A percentile compares a stretch with the other conserved stretches of the same genome.
These are phyloP conservation scores for Cyanodermella asteris DNA, from an alignment of 2,329 filamentous ascomycete genomes.

Conservation along the genomic window DNA sequence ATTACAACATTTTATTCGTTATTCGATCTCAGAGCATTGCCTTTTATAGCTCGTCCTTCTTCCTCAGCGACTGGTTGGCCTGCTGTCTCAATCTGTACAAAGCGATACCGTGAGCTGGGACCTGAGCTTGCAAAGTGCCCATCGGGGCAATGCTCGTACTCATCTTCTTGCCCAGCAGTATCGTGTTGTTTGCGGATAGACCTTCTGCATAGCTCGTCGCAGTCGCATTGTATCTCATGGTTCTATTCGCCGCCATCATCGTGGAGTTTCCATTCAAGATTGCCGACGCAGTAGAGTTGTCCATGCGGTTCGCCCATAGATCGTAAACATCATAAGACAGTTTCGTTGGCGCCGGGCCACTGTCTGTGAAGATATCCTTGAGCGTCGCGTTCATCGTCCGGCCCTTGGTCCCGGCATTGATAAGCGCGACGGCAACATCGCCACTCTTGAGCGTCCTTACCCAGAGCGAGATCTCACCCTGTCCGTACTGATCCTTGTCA, in stretches of 20 bases:
- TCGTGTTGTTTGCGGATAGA: constrained; percentile 18
- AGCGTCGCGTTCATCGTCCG: constrained; percentile 28
- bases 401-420: constrained; percentile 26
- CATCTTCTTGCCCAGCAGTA: constrained; percentile 25
- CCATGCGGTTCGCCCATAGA: constrained; percentile 34
- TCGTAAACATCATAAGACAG: constrained; percentile 31
- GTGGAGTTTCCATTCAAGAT: constrained; percentile 22
- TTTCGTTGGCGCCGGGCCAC: constrained; percentile 19
- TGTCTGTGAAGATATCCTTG: constrained; percentile 30
- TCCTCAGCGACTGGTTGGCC: constrained; percentile 11
- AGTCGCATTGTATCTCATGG: constrained; percentile 26
- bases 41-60: constrained; percentile 22
- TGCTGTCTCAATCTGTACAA: constrained; percentile 24
- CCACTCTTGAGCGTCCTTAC: constrained; percentile 24
- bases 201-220: constrained; percentile 26
- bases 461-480: constrained; percentile 29
- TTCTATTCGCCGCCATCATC: constrained; percentile 13
- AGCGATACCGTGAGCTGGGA: constrained; percentile 28
- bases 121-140: constrained; percentile 21
- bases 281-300: constrained; percentile 19
- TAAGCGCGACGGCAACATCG: constrained; percentile 25
- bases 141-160: constrained; percentile 20
- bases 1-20: no score
- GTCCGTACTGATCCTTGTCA: constrained; percentile 19
- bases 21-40: no score